Base-by-base conservation (phyloP, 331 rosid genomes). In the Quercus lobata region DNA sequence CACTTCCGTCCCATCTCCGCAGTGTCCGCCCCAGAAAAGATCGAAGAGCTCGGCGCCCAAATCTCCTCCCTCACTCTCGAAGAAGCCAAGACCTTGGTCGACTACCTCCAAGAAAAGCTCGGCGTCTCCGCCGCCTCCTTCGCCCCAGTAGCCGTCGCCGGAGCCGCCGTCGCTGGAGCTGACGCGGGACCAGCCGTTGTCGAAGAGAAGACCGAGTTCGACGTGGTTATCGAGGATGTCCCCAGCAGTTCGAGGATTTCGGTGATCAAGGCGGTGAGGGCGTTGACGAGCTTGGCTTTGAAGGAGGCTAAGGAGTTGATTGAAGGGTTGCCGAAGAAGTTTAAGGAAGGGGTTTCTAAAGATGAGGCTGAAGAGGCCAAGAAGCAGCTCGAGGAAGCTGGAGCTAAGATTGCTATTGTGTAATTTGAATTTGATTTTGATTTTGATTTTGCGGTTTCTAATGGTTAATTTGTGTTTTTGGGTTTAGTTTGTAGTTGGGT, bases 171-270 rank as follows among this genome's bases (percentile, higher is more conserved):
- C 0, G 83, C 79, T 0, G 89, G 65, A 0, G 76, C 84, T 0
- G 89, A 70, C 0, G 90, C 65, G 0, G 90, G 65, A 0, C 84
- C 88, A 0, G 87, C 79, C 0, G 97, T 12, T 0, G 92, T 84
- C 2, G 96, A 88, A 84, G 97, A 91, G 83, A 88, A 93, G 87
- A 93, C 97, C 6, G 97, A 93, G 85, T 93, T 93, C 75, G 97
- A 93, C 41, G 96, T 93, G 24, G 84, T 93, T 0, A 93, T 93
- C 73, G 92, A 93, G 73, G 94, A 89, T 0, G 97, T 93, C 0
- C 94, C 94, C 2, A 88, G 88, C 77, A 91, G 77, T 24, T 81
- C 90, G 22, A 81, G 97, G 75, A 91, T 93, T 21, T 69, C 97
- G 15, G 96, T 90, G 74, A 93, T 93, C 17, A 93, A 93, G 82